Evolutionary conservation across 345 rosid species (phyloP), one percentile per base, ranked within the genome.

Genomic region (Moringa oleifera): DNA sequence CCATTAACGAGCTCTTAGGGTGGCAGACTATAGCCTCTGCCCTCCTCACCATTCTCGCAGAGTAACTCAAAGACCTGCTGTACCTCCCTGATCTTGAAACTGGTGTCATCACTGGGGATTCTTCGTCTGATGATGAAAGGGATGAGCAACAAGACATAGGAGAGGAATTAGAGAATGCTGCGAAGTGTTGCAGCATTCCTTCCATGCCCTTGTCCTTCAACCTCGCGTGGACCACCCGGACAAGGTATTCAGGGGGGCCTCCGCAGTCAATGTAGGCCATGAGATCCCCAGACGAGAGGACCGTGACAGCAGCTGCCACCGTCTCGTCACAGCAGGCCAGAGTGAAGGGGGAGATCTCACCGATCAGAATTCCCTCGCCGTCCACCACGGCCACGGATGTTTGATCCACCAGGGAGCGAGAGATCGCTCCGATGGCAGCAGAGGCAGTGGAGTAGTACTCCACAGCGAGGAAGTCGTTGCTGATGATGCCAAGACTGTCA

Each of bases 11-110:
- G 66, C 99, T 94, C 77, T 80, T 85, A 11, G 79, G 60, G 51
- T 83, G 82, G 45, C 99, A 90, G 19, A 90, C 97, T 53, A 88
- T 83, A 6, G 97, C 96, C 74, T 90, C 99, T 12, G 99, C 80
- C 46, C 83, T 80, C 79, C 93, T 80, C 77, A 77, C 87, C 83
- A 87, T 80, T 62, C 95, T 82, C 0, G 88, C 86, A 0, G 89
- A 82, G 61, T 80, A 82, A 46, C 89, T 83, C 80, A 63, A 73
- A 4, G 91, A 84, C 75, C 93, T 79, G 45, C 76, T 76, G n/a
- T 65, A 67, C 71, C 74, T 76, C 53, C 73, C 77, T 20, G 76
- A 50, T 46, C 77, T 66, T 33, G 6, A n/a, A 62, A 25, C 57
- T 11, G 37, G 37, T 4, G 37, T 5, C 23, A 71, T 71, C 53